These are phyloP conservation scores for Vigna unguiculata DNA, from an alignment of 306 rosid species.

Conservation along the genomic window DNA sequence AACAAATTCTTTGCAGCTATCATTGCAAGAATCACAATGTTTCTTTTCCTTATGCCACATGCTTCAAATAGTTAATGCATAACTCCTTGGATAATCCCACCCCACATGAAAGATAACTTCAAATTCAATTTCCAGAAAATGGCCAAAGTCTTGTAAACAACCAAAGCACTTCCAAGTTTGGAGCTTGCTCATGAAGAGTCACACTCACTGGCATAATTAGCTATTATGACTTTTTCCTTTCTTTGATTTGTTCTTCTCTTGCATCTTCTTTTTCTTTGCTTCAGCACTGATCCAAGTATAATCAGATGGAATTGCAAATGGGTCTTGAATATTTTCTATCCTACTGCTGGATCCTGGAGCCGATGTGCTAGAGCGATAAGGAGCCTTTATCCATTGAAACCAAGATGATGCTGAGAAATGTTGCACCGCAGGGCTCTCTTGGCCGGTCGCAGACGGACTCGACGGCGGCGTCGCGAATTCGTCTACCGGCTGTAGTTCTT, in stretches of 20 bases:
- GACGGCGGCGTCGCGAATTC: constrained; percentile 91
- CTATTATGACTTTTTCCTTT: constrained; percentile 75
- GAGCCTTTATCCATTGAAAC: constrained; percentile 98
- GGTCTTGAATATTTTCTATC: constrained; percentile 88
- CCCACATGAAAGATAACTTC: constrained; percentile 28
- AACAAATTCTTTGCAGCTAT: constrained; percentile 41
- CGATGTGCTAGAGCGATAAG: constrained; percentile 73
- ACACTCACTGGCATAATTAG: constrained; percentile 45
- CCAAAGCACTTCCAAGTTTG: constrained; percentile 45
- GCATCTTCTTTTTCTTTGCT: constrained; percentile 88
- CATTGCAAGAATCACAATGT: constrained; percentile 51
- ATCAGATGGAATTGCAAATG: constrained; percentile 81
- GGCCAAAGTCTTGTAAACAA: constrained; percentile 44
- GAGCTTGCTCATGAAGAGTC: constrained; percentile 17
- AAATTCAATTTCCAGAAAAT: constrained; percentile 17
- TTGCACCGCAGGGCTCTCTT: constrained; percentile 67
- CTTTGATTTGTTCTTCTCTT: constrained; percentile 89
- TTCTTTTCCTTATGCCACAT: constrained; percentile 39
- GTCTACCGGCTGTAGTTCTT: constrained; percentile 82
- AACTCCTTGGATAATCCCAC: constrained; percentile 27
- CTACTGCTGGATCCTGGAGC: constrained; percentile 69
- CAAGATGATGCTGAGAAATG: constrained; percentile 71
- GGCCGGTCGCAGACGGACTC: constrained; percentile 70
- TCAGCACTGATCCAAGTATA: constrained; percentile 90
- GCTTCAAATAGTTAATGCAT: constrained; percentile 25